Percentiles rank a stretch among this genome's conserved stretches.
These are phyloP conservation scores for Starmera pachycereana DNA, from an alignment of 805 yeast genomes.

Conservation along the genomic window DNA sequence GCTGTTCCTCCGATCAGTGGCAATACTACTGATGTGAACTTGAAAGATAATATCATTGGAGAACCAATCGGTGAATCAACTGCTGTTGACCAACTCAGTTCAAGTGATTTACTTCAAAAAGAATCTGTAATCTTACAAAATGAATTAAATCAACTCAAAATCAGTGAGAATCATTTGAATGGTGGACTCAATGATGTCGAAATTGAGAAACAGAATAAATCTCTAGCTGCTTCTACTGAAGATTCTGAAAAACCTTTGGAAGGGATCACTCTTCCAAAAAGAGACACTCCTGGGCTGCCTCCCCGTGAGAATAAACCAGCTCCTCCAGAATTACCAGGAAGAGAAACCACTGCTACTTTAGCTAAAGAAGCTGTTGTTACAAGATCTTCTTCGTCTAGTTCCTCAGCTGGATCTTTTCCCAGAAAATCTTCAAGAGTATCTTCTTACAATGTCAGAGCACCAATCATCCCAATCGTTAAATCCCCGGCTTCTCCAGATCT, in stretches of 20 bases:
- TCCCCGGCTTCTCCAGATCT: background rate
- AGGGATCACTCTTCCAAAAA: background rate
- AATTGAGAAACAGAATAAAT: background rate
- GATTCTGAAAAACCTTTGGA: background rate
- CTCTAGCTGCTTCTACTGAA: background rate
- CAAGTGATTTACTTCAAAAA: background rate
- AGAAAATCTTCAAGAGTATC: no score
- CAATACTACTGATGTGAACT: no score
- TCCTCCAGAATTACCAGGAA: constrained; percentile 2
- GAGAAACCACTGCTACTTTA: constrained; percentile 1
- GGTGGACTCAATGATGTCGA: background rate
- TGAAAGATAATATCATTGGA: background rate
- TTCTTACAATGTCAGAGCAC: no score
- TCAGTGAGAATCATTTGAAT: background rate
- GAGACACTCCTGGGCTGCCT: background rate
- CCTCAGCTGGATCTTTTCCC: no score
- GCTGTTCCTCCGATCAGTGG: background rate
- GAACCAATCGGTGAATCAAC: constrained; percentile 13
- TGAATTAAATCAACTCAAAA: background rate
- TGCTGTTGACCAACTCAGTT: background rate
- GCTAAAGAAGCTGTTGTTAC: background rate
- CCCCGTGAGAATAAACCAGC: background rate
- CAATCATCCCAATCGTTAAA: no score
- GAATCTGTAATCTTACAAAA: background rate
- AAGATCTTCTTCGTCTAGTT: background rate